Base-by-base conservation (phyloP, 441 rosid species). In the Adansonia grandidieri region DNA sequence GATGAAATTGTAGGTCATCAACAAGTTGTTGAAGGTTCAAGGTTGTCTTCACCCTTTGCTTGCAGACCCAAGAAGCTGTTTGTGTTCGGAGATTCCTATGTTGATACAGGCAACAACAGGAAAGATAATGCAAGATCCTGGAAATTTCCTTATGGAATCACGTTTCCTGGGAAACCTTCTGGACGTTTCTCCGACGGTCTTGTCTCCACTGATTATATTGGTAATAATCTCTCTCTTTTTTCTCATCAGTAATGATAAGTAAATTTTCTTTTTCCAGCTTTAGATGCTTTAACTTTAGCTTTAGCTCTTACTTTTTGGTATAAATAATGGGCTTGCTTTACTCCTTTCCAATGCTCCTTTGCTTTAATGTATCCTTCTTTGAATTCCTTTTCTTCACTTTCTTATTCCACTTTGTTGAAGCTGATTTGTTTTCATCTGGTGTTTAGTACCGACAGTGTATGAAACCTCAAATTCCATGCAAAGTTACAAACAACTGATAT, bases 181-280 rank as follows among this genome's bases (percentile, higher is more conserved):
- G 95, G 95, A 19, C 92, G 95, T 22, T 88, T 75, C 82, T 91
- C 95, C 28, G 92, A 91, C 32, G 95, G 95, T 51, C 90, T 85
- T 4, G 84, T 91, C 78, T 78, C 82, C 47, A 89, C 93, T 5
- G 95, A 91, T 79, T 88, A 69, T 71, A 32, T 89, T 9, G 95
- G 93, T 91, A 57, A 19, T 15, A 58, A 58, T 19, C 9, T 1
- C 67, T 65, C 76, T 73, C 5, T 62, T 4, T 57, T 60, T 71
- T 64, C 20, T 40, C 15, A 66, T 66, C 4, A 63, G 14, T 14
- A 28, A 63, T 32, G 19, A 63, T 24, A 24, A 24, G 28, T 24
- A 24, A 24, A 24, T 24, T 24, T 24, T 24, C 28, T 24, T 24
- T 24, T 24, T 24, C 28, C 28, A 24, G 28, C 28, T 24, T 24